phyloP scores from a whole-genome alignment of 768 basidiomycete genomes.

The Kwoniella sp. region DNA sequence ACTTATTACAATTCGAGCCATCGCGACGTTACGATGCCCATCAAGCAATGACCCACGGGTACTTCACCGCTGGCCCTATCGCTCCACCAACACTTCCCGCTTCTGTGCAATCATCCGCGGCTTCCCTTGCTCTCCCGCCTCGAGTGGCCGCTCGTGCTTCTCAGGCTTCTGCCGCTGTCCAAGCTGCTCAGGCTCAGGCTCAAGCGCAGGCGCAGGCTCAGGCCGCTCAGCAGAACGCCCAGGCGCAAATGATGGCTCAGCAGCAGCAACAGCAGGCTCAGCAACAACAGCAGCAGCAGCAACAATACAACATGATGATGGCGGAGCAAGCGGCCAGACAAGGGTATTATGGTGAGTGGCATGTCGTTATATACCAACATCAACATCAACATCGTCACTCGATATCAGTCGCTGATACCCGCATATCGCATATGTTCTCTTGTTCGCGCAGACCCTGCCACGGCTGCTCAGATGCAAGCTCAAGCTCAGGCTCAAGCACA shows the following conservation, averaged over 20 bases:
- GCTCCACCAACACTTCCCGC: conserved; percentile 47
- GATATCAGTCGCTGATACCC: neutral
- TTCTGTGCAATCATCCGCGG: conserved; percentile 42
- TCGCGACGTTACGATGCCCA: conserved; percentile 85
- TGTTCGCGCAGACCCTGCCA: conserved; percentile 28
- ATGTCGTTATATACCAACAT: neutral
- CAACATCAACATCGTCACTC: neutral
- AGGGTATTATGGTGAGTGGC: conserved; percentile 45
- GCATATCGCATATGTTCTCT: neutral
- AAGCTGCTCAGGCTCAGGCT: conserved; percentile 39
- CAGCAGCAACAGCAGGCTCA: conserved; percentile 41
- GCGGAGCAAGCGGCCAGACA: conserved; percentile 39
- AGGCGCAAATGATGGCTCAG: conserved; percentile 30
- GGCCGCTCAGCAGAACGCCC: conserved; percentile 21
- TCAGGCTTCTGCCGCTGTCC: conserved; percentile 46
- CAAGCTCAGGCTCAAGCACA: conserved; percentile 32
- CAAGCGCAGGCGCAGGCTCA: conserved; percentile 33
- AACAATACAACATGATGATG: conserved; percentile 49
- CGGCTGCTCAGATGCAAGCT: conserved; percentile 39
- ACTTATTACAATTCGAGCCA: conserved; percentile 94
- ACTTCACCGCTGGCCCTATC: conserved; percentile 63
- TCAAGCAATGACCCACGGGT: conserved; percentile 88
- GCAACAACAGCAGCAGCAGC: conserved; percentile 44
- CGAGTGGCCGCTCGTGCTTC: conserved; percentile 44
- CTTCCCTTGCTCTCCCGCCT: conserved; percentile 44